Conservation (phyloP, 2,329 filamentous ascomycete genomes). For the Colletotrichum lentis region DNA sequence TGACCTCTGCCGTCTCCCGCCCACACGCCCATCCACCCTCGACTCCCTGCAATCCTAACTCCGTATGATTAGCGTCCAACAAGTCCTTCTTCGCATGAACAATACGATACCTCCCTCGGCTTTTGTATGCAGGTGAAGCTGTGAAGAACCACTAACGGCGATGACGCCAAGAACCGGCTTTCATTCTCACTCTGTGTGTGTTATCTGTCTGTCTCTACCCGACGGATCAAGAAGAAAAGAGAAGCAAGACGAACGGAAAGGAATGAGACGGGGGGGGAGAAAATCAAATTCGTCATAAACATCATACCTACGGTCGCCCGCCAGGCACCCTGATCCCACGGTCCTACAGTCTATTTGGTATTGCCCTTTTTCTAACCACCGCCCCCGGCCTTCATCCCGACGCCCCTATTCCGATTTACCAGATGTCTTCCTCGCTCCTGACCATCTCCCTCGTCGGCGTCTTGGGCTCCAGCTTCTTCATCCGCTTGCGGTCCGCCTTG, state of each 20-base stretch:
- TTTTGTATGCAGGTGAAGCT: background rate
- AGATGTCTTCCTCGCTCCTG: constrained; percentile 68
- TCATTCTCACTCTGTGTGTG: too few species aligned
- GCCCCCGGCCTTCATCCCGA: background rate
- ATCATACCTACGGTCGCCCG: constrained; percentile 35
- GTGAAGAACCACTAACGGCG: background rate
- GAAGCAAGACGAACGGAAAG: background rate
- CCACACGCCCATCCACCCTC: background rate
- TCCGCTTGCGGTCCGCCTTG: constrained; percentile 73
- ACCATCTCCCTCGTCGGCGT: constrained; percentile 71
- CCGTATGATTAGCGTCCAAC: too few species aligned
- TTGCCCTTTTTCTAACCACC: constrained; percentile 18
- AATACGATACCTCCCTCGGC: background rate
- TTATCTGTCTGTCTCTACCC: too few species aligned
- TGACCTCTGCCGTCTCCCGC: background rate
- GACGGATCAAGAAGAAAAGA: background rate
- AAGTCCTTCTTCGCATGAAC: background rate
- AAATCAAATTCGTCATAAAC: constrained; percentile 28
- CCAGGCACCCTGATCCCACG: constrained; percentile 15
- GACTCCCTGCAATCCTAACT: too few species aligned
- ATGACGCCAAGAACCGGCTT: constrained; percentile 1
- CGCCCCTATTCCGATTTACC: constrained; percentile 53
- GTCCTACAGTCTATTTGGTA: constrained; percentile 35
- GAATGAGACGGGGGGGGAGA: background rate
- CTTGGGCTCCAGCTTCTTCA: constrained; percentile 70